A percentile compares a stretch with the other conserved stretches of the same genome.
phyloP scores from a whole-genome alignment of 257 asterid species.

The Schizonepeta tenuifolia region DNA sequence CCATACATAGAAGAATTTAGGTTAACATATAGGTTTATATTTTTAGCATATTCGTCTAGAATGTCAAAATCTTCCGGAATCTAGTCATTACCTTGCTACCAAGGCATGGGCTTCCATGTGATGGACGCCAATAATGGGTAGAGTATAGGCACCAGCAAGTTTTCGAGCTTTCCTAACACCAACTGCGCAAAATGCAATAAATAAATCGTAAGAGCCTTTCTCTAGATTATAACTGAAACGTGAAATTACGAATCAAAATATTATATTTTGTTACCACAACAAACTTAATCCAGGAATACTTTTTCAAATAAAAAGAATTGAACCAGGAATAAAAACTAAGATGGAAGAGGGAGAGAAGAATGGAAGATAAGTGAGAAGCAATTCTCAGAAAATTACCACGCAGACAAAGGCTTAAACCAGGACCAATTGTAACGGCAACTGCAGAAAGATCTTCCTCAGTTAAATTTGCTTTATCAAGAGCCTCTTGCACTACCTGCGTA shows the following conservation, averaged over 20 bases:
- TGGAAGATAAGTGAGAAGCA: slow-evolving; percentile 19
- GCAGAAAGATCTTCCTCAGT: slow-evolving; percentile 91
- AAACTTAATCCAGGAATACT: not conserved
- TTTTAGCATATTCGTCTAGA: not conserved
- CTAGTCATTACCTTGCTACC: slow-evolving; percentile 74
- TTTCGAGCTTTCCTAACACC: slow-evolving; percentile 96
- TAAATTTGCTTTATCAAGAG: slow-evolving; percentile 80
- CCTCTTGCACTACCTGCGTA: slow-evolving; percentile 94
- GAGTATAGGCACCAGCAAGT: slow-evolving; percentile 68
- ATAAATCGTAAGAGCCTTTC: slow-evolving; percentile 16
- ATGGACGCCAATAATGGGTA: slow-evolving; percentile 91
- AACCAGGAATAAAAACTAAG: slow-evolving; percentile 20
- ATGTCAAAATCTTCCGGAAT: slow-evolving; percentile 12
- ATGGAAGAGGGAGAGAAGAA: not conserved
- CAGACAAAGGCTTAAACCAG: slow-evolving; percentile 97
- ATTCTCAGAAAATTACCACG: slow-evolving; percentile 61
- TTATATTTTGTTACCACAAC: not conserved
- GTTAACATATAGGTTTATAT: slow-evolving; percentile 1
- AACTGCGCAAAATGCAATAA: slow-evolving; percentile 54
- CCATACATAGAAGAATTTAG: not conserved
- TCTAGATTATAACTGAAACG: not conserved
- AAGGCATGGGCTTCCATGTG: slow-evolving; percentile 99
- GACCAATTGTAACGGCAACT: slow-evolving; percentile 98
- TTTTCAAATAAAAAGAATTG: not conserved
- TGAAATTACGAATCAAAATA: not conserved